Evolutionary conservation across 1,284 basidiomycete genomes (phyloP).

Genomic region (Cystobasidium sp.): DNA sequence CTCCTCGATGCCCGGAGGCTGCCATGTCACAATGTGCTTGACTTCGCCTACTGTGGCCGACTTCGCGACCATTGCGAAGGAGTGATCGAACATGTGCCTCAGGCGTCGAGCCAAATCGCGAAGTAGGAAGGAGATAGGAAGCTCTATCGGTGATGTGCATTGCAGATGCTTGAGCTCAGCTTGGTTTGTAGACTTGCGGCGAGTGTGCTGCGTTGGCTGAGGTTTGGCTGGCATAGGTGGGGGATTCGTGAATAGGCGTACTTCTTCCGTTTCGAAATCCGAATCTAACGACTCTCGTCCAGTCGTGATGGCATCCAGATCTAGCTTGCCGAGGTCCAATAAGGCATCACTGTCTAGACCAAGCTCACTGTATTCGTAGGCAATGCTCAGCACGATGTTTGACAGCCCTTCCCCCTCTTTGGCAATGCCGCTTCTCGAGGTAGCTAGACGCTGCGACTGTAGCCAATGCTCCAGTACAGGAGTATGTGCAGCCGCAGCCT

Average conservation of each 20-base stretch:
- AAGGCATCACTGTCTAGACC: neutral
- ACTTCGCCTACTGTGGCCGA: slow-evolving; percentile 8
- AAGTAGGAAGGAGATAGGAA: slow-evolving; percentile 25
- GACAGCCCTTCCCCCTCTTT: slow-evolving; percentile 13
- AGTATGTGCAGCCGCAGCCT: slow-evolving; percentile 2
- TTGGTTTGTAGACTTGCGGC: slow-evolving; percentile 9
- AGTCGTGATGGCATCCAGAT: neutral
- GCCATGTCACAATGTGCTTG: slow-evolving; percentile 16
- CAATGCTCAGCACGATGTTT: neutral
- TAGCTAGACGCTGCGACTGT: neutral
- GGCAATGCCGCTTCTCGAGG: neutral
- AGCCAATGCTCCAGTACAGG: slow-evolving; percentile 21
- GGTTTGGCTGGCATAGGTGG: neutral
- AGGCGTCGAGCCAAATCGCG: slow-evolving; percentile 10
- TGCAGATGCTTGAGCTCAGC: neutral
- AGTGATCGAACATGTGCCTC: slow-evolving; percentile 1
- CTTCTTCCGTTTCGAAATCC: slow-evolving; percentile 3
- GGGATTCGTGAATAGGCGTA: slow-evolving; percentile 3
- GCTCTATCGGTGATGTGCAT: neutral
- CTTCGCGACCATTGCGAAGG: slow-evolving; percentile 4
- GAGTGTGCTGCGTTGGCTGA: neutral
- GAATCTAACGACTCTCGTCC: neutral
- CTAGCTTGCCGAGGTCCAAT: neutral
- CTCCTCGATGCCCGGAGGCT: slow-evolving; percentile 27
- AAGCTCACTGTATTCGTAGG: neutral